Conservation (phyloP, 2,329 filamentous ascomycete species). For the Arthrinium phaeospermum region DNA sequence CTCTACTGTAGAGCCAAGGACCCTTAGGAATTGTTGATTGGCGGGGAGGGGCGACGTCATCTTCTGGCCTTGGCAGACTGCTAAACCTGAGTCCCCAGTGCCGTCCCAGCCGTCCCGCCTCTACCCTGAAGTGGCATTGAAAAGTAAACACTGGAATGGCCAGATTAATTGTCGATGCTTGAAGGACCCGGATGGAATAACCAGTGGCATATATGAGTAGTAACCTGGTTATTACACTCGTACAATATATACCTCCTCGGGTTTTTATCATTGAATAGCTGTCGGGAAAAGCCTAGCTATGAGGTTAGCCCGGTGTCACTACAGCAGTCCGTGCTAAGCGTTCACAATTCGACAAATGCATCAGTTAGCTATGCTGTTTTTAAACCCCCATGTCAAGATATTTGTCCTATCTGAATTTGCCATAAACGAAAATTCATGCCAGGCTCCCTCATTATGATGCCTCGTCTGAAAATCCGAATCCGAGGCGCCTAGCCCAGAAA, state of each 20-base stretch:
- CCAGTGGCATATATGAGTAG: too few relatives aligned
- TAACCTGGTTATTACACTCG: too few relatives aligned
- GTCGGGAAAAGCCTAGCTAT: too few relatives aligned
- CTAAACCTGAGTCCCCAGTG: neutral
- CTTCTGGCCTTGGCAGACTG: neutral
- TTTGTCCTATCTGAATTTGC: neutral
- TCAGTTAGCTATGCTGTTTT: neutral
- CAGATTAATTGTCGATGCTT: too few relatives aligned
- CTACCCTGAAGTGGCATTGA: neutral
- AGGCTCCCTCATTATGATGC: neutral
- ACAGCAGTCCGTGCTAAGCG: neutral
- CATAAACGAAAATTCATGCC: neutral
- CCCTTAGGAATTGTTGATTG: conserved; percentile 12
- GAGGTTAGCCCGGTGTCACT: too few relatives aligned
- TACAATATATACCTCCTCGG: too few relatives aligned
- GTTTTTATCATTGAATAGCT: too few relatives aligned
- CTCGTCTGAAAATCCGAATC: neutral
- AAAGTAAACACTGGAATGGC: too few relatives aligned
- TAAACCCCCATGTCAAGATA: neutral
- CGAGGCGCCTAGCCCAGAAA: neutral
- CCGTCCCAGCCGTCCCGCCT: neutral
- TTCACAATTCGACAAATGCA: neutral
- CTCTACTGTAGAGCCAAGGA: neutral
- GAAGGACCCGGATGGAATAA: too few relatives aligned
- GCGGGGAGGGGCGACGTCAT: conserved; percentile 11